A percentile compares a stretch with the other conserved stretches of the same genome.
Conservation (phyloP, 2,329 filamentous ascomycete species). For the Ceratocystis ficicola region DNA sequence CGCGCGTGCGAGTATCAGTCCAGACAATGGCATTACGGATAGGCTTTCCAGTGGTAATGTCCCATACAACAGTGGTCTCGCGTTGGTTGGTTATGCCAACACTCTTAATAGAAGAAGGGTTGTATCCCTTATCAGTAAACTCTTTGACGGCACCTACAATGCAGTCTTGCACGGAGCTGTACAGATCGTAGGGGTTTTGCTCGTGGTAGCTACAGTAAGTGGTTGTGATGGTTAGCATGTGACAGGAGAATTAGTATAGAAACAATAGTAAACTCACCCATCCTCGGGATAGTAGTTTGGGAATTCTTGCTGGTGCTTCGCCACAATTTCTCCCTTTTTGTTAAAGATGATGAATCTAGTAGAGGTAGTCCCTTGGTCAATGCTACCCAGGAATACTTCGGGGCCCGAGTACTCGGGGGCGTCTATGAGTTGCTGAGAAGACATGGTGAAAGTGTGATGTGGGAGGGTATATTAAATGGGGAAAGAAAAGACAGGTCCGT, state of each 20-base stretch:
- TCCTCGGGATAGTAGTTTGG: constrained; percentile 72
- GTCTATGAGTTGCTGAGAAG: constrained; percentile 5
- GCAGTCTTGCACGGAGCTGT: constrained; percentile 63
- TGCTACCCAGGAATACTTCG: constrained; percentile 59
- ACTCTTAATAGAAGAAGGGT: constrained; percentile 55
- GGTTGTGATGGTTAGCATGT: not conserved
- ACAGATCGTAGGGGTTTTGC: constrained; percentile 67
- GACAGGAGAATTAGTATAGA: constrained; percentile 5
- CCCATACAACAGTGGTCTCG: constrained; percentile 80
- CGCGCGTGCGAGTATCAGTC: constrained; percentile 70
- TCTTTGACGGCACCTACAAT: constrained; percentile 63
- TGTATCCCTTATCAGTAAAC: constrained; percentile 59
- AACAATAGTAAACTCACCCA: constrained; percentile 47
- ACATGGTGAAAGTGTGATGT: not conserved
- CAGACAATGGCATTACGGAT: constrained; percentile 79
- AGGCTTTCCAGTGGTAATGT: constrained; percentile 64
- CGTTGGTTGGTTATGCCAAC: constrained; percentile 85
- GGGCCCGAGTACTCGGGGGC: not conserved
- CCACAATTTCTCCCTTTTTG: constrained; percentile 61
- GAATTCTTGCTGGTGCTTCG: constrained; percentile 77
- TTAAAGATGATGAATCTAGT: constrained; percentile 87
- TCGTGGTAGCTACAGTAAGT: constrained; percentile 62
- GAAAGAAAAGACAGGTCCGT: not conserved
- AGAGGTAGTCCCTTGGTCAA: constrained; percentile 84
- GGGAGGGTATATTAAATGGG: not conserved